A percentile compares a stretch with the other conserved stretches of the same genome.
phyloP scores from a whole-genome alignment of 73 alveolate genomes.

The Paramecium caudatum region DNA sequence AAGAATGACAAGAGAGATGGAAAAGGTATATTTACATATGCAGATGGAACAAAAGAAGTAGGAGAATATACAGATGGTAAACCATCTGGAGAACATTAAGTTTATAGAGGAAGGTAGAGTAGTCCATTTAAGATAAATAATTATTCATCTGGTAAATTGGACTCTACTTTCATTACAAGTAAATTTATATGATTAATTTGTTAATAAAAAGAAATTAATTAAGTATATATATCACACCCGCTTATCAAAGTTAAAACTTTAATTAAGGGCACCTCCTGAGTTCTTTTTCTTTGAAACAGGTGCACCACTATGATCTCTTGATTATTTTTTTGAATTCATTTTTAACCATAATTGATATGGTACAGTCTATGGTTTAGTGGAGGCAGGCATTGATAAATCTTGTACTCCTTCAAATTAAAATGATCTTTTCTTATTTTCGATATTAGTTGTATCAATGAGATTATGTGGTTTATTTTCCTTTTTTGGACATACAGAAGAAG shows the following conservation, averaged over 20 bases:
- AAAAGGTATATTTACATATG: slow-evolving; percentile 64
- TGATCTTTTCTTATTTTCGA: not conserved
- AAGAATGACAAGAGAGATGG: slow-evolving; percentile 74
- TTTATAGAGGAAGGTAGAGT: slow-evolving; percentile 8
- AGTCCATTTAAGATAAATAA: slow-evolving; percentile 23
- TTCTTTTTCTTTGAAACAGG: not conserved
- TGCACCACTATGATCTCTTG: slow-evolving; percentile 48
- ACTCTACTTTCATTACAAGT: not conserved
- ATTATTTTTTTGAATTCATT: slow-evolving; percentile 20
- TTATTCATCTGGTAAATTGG: not conserved
- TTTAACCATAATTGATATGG: slow-evolving; percentile 31
- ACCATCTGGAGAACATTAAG: slow-evolving; percentile 42
- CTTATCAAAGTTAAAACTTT: slow-evolving; percentile 31
- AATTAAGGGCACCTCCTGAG: not conserved
- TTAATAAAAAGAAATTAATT: slow-evolving; percentile 40
- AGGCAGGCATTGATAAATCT: not conserved
- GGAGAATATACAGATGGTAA: slow-evolving; percentile 93
- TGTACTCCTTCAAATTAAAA: slow-evolving; percentile 45
- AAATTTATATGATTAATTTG: too few relatives aligned
- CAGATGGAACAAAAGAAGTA: slow-evolving; percentile 80
- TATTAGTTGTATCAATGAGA: slow-evolving; percentile 9
- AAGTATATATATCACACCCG: not conserved
- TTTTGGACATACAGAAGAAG: not conserved
- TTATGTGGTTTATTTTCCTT: slow-evolving; percentile 5
- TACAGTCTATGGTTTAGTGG: not conserved